phyloP scores from a whole-genome alignment of 129 eudicot genomes.

The Flaveria linearis region DNA sequence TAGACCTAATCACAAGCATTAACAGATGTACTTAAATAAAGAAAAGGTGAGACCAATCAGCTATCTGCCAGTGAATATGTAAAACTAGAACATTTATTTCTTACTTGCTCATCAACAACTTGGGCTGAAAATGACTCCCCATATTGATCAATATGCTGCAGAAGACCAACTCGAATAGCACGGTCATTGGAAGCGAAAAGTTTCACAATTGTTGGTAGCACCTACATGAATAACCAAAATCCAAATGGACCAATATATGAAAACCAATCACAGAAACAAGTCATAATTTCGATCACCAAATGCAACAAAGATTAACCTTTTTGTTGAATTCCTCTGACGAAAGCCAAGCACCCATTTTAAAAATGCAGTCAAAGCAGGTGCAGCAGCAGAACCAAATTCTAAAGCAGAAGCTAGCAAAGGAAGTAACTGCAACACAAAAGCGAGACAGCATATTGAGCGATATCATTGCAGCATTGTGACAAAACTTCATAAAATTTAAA shows the following conservation, averaged over 20 bases:
- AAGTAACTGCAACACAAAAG: slow-evolving; percentile 56
- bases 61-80: slow-evolving; percentile 2
- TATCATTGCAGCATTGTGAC: slow-evolving; percentile 8
- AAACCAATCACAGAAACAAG: slow-evolving; percentile 5
- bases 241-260: slow-evolving; percentile 5
- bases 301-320: slow-evolving; percentile 52
- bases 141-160: slow-evolving; percentile 92
- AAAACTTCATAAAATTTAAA: slow-evolving; percentile 6
- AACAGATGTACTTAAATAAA: slow-evolving; percentile 7
- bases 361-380: slow-evolving; percentile 95
- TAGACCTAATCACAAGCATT: slow-evolving; percentile 60
- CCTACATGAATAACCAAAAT: slow-evolving; percentile 47
- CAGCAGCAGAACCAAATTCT: slow-evolving; percentile 96
- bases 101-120: slow-evolving; percentile 92
- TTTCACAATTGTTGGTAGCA: slow-evolving; percentile 84
- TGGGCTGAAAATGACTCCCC: slow-evolving; percentile 90
- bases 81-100: slow-evolving; percentile 19
- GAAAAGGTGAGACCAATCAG: slow-evolving; percentile 14
- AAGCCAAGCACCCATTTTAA: slow-evolving; percentile 93
- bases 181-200: slow-evolving; percentile 91
- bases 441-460: slow-evolving; percentile 12
- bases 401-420: slow-evolving; percentile 91
- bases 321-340: slow-evolving; percentile 69
- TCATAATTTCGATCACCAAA: background rate
- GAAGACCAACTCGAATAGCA: slow-evolving; percentile 87